These are phyloP conservation scores for Plasmodium yoelii DNA, from an alignment of 169 alveolate species.

Conservation along the genomic window DNA sequence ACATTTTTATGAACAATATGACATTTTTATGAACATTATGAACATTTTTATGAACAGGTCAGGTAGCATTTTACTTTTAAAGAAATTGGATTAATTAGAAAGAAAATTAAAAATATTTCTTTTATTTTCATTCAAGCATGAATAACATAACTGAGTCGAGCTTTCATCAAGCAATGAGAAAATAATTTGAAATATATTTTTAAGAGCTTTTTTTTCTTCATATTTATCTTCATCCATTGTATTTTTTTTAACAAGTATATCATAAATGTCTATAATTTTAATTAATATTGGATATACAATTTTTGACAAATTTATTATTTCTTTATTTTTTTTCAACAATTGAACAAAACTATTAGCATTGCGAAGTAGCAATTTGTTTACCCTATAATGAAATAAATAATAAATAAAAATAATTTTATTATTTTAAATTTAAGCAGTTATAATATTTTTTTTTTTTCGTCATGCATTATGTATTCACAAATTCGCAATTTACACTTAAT, in stretches of 20 bases:
- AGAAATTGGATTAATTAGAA: slow-evolving; percentile 17
- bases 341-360: slow-evolving; percentile 19
- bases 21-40: slow-evolving; percentile 2
- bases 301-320: slow-evolving; percentile 16
- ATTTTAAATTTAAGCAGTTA: no score
- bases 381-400: slow-evolving; percentile 15
- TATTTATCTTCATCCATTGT: slow-evolving; percentile 34
- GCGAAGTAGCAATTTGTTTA: slow-evolving; percentile 32
- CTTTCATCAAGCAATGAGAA: slow-evolving; percentile 25
- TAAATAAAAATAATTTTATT: not conserved
- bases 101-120: slow-evolving; percentile 45
- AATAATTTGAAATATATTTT: slow-evolving; percentile 31
- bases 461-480: no score
- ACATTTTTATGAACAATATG: slow-evolving; percentile 47
- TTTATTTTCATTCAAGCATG: slow-evolving; percentile 28
- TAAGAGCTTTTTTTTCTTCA: slow-evolving; percentile 44
- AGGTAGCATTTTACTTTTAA: slow-evolving; percentile 48
- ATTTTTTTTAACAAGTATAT: slow-evolving; percentile 1
- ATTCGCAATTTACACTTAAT: no score
- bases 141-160: slow-evolving; percentile 47
- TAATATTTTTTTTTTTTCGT: no score
- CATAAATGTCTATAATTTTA: slow-evolving; percentile 58
- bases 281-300: slow-evolving; percentile 53
- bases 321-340: slow-evolving; percentile 22
- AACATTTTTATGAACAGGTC: slow-evolving; percentile 74